Evolutionary conservation across 2,329 filamentous ascomycete genomes (phyloP), one percentile per base, ranked within the genome.

Genomic region (Ceratocystis papillata): DNA sequence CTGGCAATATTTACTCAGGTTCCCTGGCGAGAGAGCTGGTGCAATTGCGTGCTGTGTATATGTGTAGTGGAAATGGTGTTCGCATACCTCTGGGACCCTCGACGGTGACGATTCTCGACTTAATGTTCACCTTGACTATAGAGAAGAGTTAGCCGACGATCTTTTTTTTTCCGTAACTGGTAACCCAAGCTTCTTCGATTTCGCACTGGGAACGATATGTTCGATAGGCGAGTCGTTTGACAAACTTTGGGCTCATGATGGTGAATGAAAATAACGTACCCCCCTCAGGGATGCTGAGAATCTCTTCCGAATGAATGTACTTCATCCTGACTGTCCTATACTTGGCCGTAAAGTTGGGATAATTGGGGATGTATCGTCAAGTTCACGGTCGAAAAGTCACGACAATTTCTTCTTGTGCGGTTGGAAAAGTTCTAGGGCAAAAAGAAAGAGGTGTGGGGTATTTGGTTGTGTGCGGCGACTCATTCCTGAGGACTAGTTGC

Each of bases 271-370:
- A 67, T 63, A 74, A 89, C 90, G 82, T 87, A 96, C 91, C 91
- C 84, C 92, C 90, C 80, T 96, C 90, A 77, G 95, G 94, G 81
- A 99, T 90, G 76, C 87, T 85, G 82, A 99, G 85, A 81, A 85
- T 84, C 87, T 99, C 93, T 83, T 93, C 85, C 77, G 90, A 96
- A 86, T 96, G 91, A 83, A 99, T 96, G 90, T 96, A 97, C 85
- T 89, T 95, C 94, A 97, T 97, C 82, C 89, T 96, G 88, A 82
- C 81, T 79, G 78, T 78, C 75, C 76, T 77, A 76, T 75, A 76
- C 78, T 77, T 75, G 74, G 76, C 72, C 72, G 72, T 66, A 60
- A 63, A 61, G 57, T 66, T 65, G 67, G 62, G 62, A 64, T 67
- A 67, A 59, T 67, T 65, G 65, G 62, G 50, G 53, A 68, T 55